Base-by-base conservation (phyloP, 805 yeast species). In the Candida incommunis region DNA sequence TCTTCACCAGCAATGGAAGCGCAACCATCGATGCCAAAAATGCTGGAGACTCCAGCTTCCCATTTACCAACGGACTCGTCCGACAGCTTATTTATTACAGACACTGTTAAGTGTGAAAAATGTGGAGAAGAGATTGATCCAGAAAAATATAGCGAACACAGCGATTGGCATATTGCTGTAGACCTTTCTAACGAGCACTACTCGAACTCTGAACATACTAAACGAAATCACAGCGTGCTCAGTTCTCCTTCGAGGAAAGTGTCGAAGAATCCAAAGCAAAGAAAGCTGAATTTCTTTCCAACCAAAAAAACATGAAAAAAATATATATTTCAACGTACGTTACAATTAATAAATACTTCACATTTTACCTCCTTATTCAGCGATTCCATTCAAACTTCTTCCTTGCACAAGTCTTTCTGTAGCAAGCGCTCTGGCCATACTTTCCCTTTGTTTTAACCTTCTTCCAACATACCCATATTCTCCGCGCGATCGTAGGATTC, bases 401-500 rank as follows among this genome's bases (percentile, higher is more conserved):
- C 57, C 57, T 41, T 50, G 52, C 20, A 56, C 31, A 1, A 55
- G 51, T 29, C 74, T 58, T 53, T 76, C 80, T 1, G 80, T 74
- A 2, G 75, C 70, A 40, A 75, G 64, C 35, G 74, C 70, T 45
- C 71, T 73, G 0, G 78, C 75, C 44, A 75, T 63, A 22, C 72
- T 63, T 45, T 78, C 84, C 44, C 90, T 66, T 54, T 76, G 80
- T 22, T 72, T 75, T 31, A 84, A 57, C 42, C 86, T 67, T 48
- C 68, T 65, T 7, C 72, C 67, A 2, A 84, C 85, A 57, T 69
- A 80, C 1, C 69, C 69, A 35, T 66, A 64, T 43, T 80, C 80
- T 21, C 77, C 83, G 47, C 78, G 75, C 31, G 87, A 68, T 22
- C 87, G 62, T 45, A 90, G 58, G 15, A 86, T 68, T 43, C 96